These are phyloP conservation scores for Apiotrichum brassicae DNA, from an alignment of 1,284 basidiomycete species.

Conservation along the genomic window DNA sequence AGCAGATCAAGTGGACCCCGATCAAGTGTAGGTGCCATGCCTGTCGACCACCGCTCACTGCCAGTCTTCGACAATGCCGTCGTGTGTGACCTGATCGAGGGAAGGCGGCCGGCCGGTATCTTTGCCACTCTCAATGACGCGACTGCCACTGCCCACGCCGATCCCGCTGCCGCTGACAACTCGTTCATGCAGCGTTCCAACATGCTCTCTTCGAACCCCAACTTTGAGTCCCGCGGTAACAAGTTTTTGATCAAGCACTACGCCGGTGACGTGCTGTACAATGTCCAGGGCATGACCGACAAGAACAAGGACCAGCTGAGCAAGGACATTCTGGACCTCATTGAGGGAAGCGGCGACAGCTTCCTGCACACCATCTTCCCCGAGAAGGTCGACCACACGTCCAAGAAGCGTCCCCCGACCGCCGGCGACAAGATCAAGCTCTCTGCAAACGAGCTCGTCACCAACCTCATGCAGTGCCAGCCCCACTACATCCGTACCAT, in stretches of 20 bases:
- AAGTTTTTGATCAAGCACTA: constrained; percentile 92
- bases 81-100: constrained; percentile 97
- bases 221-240: constrained; percentile 85
- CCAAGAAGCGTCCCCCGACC: constrained; percentile 96
- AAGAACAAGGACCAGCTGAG: constrained; percentile 98
- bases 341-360: constrained; percentile 68
- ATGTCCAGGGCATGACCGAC: constrained; percentile 95
- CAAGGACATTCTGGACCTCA: constrained; percentile 88
- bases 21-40: constrained; percentile 62
- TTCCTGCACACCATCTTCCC: constrained; percentile 90
- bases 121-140: constrained; percentile 98
- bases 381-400: constrained; percentile 89
- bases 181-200: constrained; percentile 92
- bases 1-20: constrained; percentile 98
- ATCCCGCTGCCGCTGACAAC: constrained; percentile 92
- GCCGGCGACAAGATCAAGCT: constrained; percentile 96
- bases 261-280: constrained; percentile 98
- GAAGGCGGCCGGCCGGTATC: constrained; percentile 89
- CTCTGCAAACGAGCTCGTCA: constrained; percentile 90
- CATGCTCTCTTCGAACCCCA: constrained; percentile 70
- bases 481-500: constrained; percentile 99
- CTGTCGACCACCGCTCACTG: neutral
- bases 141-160: constrained; percentile 95
- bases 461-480: constrained; percentile 91
- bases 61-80: constrained; percentile 53